A percentile compares a stretch with the other conserved stretches of the same genome.
Evolutionary conservation across 495 filamentous ascomycete species (phyloP).

Genomic region (Xylaria flabelliformis): DNA sequence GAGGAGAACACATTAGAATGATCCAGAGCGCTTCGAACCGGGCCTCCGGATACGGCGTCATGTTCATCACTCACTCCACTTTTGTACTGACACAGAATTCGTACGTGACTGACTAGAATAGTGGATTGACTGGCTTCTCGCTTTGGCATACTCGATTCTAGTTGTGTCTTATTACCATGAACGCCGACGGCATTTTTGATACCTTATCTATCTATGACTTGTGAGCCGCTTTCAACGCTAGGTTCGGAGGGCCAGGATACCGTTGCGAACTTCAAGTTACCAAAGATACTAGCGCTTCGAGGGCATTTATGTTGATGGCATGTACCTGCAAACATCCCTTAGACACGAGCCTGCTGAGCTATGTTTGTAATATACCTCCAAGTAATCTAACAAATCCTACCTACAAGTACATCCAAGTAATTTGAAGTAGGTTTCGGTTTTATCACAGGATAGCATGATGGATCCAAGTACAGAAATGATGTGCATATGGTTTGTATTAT

Average conservation of each 20-base stretch:
- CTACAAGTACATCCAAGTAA: neutral
- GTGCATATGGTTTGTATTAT: neutral
- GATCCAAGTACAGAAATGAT: neutral
- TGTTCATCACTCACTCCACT: neutral
- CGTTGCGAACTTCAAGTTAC: slow-evolving; percentile 39
- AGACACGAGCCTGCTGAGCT: neutral
- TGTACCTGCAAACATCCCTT: neutral
- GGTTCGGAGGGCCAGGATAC: slow-evolving; percentile 29
- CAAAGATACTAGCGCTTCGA: neutral
- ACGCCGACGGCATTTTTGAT: neutral
- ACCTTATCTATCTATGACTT: neutral
- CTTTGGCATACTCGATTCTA: slow-evolving; percentile 1
- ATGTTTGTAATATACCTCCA: neutral
- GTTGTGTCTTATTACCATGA: neutral
- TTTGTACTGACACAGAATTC: slow-evolving; percentile 9
- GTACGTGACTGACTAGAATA: slow-evolving; percentile 11
- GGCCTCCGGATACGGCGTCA: neutral
- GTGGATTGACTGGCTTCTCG: neutral
- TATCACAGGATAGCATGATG: neutral
- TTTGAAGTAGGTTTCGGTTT: neutral
- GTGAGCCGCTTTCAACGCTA: neutral
- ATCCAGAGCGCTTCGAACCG: slow-evolving; percentile 20
- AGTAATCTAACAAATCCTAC: neutral
- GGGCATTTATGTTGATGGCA: neutral
- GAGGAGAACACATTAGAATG: neutral